Evolutionary conservation across 2,329 filamentous ascomycete genomes (phyloP).

Genomic region (Fusarium sp.): DNA sequence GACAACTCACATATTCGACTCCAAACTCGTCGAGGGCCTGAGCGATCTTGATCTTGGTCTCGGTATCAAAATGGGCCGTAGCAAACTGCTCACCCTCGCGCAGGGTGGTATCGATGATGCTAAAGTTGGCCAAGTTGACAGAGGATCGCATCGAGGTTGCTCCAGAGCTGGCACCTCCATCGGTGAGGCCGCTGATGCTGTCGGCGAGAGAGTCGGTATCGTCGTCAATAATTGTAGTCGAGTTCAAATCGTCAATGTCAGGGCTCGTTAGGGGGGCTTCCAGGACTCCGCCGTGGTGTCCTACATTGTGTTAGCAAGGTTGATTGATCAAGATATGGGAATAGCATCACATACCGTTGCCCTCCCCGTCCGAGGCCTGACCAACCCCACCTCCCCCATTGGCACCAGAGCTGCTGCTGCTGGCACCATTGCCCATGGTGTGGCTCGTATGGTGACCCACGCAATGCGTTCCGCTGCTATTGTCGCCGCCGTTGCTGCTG

Average conservation of each 20-base stretch:
- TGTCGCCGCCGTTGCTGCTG: conserved; percentile 39
- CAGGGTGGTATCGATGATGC: conserved; percentile 40
- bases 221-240: conserved; percentile 12
- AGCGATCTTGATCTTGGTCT: conserved; percentile 41
- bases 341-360: neutral
- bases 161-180: conserved; percentile 8
- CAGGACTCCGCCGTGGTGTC: conserved; percentile 10
- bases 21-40: conserved; percentile 65
- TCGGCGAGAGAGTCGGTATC: conserved; percentile 14
- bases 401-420: conserved; percentile 25
- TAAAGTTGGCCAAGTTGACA: conserved; percentile 35
- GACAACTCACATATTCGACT: conserved; percentile 38
- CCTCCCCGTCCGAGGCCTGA: conserved; percentile 14
- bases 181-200: conserved; percentile 11
- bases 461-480: conserved; percentile 30
- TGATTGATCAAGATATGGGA: neutral
- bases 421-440: conserved; percentile 32
- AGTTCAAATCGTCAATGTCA: neutral
- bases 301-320: neutral
- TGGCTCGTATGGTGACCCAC: conserved; percentile 35
- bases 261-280: conserved; percentile 33
- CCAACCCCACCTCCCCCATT: conserved; percentile 27
- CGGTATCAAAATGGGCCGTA: conserved; percentile 81
- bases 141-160: conserved; percentile 21
- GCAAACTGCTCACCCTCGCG: conserved; percentile 57